Percentiles rank a stretch among this genome's conserved stretches.
phyloP scores from a whole-genome alignment of 352 stramenopile species.

The Phytophthora cactorum region DNA sequence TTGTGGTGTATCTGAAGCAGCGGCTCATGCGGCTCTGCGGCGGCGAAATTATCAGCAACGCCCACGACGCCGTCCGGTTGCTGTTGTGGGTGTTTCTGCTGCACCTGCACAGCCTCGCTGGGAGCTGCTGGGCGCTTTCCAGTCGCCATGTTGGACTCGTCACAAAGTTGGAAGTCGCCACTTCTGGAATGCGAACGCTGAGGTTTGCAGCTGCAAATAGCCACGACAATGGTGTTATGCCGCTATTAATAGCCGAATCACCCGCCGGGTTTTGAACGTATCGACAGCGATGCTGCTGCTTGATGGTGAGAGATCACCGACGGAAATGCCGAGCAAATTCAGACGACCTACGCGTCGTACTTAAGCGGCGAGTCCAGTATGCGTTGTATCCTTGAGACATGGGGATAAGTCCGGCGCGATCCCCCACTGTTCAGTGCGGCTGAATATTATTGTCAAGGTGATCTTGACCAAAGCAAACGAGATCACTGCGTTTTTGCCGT shows the following conservation, averaged over 20 bases:
- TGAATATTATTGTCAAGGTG: background rate
- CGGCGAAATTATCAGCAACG: background rate
- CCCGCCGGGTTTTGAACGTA: conserved; percentile 1
- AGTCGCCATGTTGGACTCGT: conserved; percentile 29
- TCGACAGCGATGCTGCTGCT: background rate
- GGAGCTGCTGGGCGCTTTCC: conserved; percentile 14
- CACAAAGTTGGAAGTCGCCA: conserved; percentile 8
- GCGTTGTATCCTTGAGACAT: conserved; percentile 23
- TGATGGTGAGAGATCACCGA: conserved; percentile 19
- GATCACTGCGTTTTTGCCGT: background rate
- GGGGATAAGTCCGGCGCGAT: conserved; percentile 6
- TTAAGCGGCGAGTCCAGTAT: conserved; percentile 11
- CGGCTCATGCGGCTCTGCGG: conserved; percentile 12
- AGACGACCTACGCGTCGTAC: conserved; percentile 16
- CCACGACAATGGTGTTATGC: background rate
- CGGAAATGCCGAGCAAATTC: background rate
- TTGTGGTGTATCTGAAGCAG: conserved; percentile 8
- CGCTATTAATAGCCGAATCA: background rate
- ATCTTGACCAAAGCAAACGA: background rate
- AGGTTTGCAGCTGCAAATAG: conserved; percentile 26
- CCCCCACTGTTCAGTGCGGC: conserved; percentile 7
- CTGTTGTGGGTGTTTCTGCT: conserved; percentile 20
- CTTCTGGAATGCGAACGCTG: conserved; percentile 20
- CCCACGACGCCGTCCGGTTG: conserved; percentile 8
- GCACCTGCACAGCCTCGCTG: conserved; percentile 19